Percentiles rank a stretch among this genome's conserved stretches.
Evolutionary conservation across 2,329 filamentous ascomycete genomes (phyloP).

Genomic region (Talaromyces sp.): DNA sequence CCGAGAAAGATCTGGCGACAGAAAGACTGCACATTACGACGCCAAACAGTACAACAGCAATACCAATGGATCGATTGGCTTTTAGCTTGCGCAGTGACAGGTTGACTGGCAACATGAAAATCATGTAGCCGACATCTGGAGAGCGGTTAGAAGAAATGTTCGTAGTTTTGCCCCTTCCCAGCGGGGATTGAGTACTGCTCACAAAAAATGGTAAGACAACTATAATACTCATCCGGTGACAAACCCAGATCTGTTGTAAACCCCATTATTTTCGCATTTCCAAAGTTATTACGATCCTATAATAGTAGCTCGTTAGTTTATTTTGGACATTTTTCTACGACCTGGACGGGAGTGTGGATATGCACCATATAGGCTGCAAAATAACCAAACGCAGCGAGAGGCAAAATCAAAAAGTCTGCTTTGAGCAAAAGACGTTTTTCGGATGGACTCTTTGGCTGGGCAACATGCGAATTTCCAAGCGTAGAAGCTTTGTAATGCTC

Average conservation of each 20-base stretch:
- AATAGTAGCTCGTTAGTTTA: neutral
- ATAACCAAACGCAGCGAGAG: slow-evolving; percentile 1
- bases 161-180: neutral
- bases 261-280: neutral
- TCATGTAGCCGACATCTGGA: neutral
- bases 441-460: neutral
- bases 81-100: neutral
- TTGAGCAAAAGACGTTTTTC: slow-evolving; percentile 1
- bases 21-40: neutral
- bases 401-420: neutral
- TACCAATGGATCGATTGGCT: neutral
- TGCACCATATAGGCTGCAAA: neutral
- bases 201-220: neutral
- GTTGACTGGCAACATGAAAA: neutral
- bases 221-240: neutral
- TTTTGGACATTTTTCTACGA: neutral
- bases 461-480: neutral
- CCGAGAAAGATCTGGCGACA: neutral
- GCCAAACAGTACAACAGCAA: neutral
- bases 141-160: neutral
- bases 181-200: neutral
- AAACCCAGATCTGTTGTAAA: neutral
- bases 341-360: neutral
- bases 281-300: neutral
- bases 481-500: neutral